Evolutionary conservation across 257 asterid species (phyloP).

Genomic region (Solanum etuberosum): DNA sequence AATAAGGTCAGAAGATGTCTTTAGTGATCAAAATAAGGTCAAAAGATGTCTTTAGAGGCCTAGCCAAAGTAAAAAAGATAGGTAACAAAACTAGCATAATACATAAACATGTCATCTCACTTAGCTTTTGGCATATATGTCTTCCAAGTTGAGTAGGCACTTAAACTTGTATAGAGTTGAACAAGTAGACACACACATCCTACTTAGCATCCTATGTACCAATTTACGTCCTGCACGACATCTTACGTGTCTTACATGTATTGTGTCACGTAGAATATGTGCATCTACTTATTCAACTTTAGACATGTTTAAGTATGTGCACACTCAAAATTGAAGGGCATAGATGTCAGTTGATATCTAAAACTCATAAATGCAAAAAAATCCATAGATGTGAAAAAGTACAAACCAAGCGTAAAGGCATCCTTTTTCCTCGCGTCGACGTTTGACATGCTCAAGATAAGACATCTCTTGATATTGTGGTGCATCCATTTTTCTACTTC

Average conservation of each 20-base stretch:
- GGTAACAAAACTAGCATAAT: background rate
- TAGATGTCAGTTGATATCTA: background rate
- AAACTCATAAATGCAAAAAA: background rate
- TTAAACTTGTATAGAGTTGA: background rate
- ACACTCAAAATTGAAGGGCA: background rate
- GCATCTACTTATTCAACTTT: background rate
- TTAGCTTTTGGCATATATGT: background rate
- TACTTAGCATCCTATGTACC: background rate
- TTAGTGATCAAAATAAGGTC: background rate
- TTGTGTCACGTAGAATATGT: background rate
- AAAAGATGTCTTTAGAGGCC: background rate
- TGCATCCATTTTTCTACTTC: slow-evolving; percentile 6
- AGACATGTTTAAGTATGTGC: background rate
- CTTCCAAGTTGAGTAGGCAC: background rate
- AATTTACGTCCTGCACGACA: background rate
- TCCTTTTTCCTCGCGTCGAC: slow-evolving; percentile 14
- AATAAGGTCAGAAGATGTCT: background rate
- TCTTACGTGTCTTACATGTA: background rate
- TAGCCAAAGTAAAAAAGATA: background rate
- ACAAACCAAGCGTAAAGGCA: slow-evolving; percentile 22
- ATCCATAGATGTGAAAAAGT: background rate
- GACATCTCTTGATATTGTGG: slow-evolving; percentile 8
- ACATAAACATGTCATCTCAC: background rate
- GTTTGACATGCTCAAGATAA: slow-evolving; percentile 6
- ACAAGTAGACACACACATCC: background rate